Evolutionary conservation across 805 yeast genomes (phyloP), one percentile per base, ranked within the genome.

Genomic region (Candida odintsovae): DNA sequence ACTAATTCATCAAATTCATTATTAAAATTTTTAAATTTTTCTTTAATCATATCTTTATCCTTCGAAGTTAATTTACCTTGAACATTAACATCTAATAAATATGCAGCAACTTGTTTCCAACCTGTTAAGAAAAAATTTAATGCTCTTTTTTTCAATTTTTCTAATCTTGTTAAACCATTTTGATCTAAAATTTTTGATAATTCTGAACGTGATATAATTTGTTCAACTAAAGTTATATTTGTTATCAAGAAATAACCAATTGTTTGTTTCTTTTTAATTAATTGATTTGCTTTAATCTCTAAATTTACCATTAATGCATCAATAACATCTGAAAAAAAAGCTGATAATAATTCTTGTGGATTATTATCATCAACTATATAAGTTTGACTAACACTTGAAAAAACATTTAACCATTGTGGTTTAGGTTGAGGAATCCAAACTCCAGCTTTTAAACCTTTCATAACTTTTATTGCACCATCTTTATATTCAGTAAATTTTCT

Each of bases 31-130:
- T 77, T 78, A 67, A 88, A 89, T 59, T 87, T 80, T 50, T 94
- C 97, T 58, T 92, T 94, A 46, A 89, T 78, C 42, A 73, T 78
- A 45, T 89, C 96, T 51, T 80, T 78, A 53, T 89, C 96, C 54
- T 86, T 85, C n/a, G 80, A 79, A 40, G 79, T 69, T 52, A 69
- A 61, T 52, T 69, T 75, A 31, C 76, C 77, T 26, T 80, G 80
- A 13, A 84, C 80, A 2, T 96, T 85, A 55, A 84, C 85, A 56
- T 86, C 95, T 75, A 92, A 82, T 42, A 92, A 72, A 44, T 78
- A 75, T 20, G 86, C 74, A 4, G 96, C 89, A 21, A 86, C 80
- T 48, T 74, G 74, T 52, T 85, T 84, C 98, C 98, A 92, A 53
- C 78, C 84, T 42, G 76, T 58, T 69, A 89, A 73, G 60, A 89